These are phyloP conservation scores for Suhomyces anneliseae DNA, from an alignment of 1,139 yeast species.

Conservation along the genomic window DNA sequence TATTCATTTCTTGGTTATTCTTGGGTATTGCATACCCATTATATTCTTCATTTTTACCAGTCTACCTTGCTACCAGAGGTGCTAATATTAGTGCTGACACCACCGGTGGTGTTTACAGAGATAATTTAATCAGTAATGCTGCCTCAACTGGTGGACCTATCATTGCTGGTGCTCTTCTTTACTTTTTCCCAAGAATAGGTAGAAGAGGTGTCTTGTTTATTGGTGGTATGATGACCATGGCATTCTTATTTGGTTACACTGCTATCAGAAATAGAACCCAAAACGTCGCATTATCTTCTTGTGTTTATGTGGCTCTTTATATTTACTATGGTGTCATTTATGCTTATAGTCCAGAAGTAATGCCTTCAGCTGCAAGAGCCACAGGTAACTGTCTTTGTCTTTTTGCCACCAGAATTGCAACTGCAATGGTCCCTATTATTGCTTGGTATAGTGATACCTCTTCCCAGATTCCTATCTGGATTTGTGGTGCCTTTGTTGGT, in stretches of 20 bases:
- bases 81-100: conserved; percentile 37
- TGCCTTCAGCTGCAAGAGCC: conserved; percentile 55
- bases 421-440: conserved; percentile 53
- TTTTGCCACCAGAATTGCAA: conserved; percentile 45
- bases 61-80: conserved; percentile 39
- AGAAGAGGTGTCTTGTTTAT: conserved; percentile 56
- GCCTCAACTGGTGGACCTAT: conserved; percentile 59
- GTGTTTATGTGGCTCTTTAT: conserved; percentile 50
- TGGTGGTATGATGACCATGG: conserved; percentile 55
- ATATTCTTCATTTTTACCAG: conserved; percentile 39
- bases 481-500: conserved; percentile 57
- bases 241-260: conserved; percentile 57
- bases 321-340: conserved; percentile 56
- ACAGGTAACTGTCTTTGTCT: conserved; percentile 58
- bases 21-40: conserved; percentile 42
- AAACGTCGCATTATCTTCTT: conserved; percentile 53
- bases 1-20: conserved; percentile 37
- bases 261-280: conserved; percentile 50
- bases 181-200: conserved; percentile 48
- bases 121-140: conserved; percentile 51
- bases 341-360: conserved; percentile 60
- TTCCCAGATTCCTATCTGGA: conserved; percentile 54
- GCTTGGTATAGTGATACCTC: conserved; percentile 47
- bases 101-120: conserved; percentile 47
- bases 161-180: conserved; percentile 45